These are phyloP conservation scores for Kalmusia sp. DNA, from an alignment of 2,329 filamentous ascomycete species.

Conservation along the genomic window DNA sequence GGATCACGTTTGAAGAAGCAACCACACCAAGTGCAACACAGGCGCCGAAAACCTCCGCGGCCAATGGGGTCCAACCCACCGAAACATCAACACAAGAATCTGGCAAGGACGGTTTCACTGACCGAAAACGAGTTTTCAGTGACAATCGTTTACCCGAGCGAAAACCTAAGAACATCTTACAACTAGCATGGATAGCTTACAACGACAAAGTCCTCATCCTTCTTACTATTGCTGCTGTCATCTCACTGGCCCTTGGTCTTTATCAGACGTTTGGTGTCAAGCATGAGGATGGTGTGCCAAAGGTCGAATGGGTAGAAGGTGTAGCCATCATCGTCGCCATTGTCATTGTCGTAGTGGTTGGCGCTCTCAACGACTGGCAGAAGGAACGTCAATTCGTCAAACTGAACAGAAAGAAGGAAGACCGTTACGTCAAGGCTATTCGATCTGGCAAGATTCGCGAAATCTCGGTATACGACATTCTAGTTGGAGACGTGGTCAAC, in stretches of 20 bases:
- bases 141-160: slow-evolving; percentile 74
- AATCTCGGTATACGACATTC: slow-evolving; percentile 73
- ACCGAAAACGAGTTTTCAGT: slow-evolving; percentile 74
- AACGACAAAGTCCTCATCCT: slow-evolving; percentile 82
- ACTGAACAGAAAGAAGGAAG: slow-evolving; percentile 80
- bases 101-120: slow-evolving; percentile 54
- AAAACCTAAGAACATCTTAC: slow-evolving; percentile 72
- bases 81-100: slow-evolving; percentile 33
- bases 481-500: slow-evolving; percentile 77
- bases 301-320: slow-evolving; percentile 82
- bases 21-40: slow-evolving; percentile 37
- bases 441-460: slow-evolving; percentile 76
- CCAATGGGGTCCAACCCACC: slow-evolving; percentile 14
- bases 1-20: slow-evolving; percentile 73
- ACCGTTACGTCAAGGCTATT: slow-evolving; percentile 75
- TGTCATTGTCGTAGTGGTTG: slow-evolving; percentile 76
- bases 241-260: slow-evolving; percentile 76
- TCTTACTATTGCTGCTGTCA: slow-evolving; percentile 72
- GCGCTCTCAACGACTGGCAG: slow-evolving; percentile 82
- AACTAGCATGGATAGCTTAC: slow-evolving; percentile 81
- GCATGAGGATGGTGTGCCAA: slow-evolving; percentile 59
- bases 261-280: slow-evolving; percentile 71
- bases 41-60: slow-evolving; percentile 23
- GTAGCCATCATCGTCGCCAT: slow-evolving; percentile 81
- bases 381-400: slow-evolving; percentile 83